Evolutionary conservation across 495 filamentous ascomycete genomes (phyloP).

Genomic region (Pyronema omphalodes): DNA sequence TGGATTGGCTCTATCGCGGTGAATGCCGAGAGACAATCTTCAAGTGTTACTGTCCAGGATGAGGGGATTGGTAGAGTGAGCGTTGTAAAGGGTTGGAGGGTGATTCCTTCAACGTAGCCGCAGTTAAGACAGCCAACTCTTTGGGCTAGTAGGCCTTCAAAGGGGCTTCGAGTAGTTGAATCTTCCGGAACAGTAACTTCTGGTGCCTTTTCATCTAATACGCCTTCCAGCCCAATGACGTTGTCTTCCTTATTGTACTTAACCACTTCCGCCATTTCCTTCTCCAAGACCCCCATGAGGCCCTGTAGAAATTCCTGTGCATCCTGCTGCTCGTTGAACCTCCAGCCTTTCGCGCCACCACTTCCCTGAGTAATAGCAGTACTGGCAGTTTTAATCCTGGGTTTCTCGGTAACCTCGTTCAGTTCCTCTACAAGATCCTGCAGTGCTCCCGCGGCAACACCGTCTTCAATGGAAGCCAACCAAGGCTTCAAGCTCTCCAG

Average conservation of each 20-base stretch:
- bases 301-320: conserved; percentile 96
- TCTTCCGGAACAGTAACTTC: conserved; percentile 5
- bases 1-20: conserved; percentile 68
- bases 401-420: conserved; percentile 1
- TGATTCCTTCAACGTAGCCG: conserved; percentile 69
- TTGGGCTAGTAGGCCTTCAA: conserved; percentile 79
- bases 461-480: conserved; percentile 11
- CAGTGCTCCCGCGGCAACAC: not conserved
- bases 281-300: conserved; percentile 69
- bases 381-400: not conserved
- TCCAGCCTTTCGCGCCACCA: conserved; percentile 9
- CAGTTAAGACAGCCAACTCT: conserved; percentile 75
- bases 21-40: conserved; percentile 66
- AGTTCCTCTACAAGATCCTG: conserved; percentile 13
- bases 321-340: conserved; percentile 60
- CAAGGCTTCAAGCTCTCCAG: conserved; percentile 30
- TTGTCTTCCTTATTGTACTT: not conserved
- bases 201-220: conserved; percentile 11
- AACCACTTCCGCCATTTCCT: conserved; percentile 40
- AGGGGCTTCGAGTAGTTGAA: conserved; percentile 37
- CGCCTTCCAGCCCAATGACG: conserved; percentile 10
- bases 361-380: not conserved
- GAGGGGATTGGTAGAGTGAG: conserved; percentile 56
- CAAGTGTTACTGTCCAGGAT: conserved; percentile 36
- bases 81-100: conserved; percentile 83